These are phyloP conservation scores for Candida railenensis DNA, from an alignment of 805 yeast species.

Conservation along the genomic window DNA sequence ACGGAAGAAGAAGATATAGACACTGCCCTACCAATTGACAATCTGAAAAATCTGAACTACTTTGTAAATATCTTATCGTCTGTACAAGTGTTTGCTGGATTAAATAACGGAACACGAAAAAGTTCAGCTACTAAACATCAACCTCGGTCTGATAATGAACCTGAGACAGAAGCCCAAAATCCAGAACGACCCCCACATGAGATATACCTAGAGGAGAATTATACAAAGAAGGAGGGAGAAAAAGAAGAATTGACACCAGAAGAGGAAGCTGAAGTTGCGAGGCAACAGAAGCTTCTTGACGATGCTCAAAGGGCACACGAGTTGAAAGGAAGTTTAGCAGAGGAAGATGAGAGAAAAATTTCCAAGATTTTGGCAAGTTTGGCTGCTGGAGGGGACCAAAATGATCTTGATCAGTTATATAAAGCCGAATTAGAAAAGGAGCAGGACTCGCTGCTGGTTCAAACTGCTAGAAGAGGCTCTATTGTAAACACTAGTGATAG, in stretches of 20 bases:
- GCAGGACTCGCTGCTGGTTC: background rate
- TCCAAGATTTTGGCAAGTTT: background rate
- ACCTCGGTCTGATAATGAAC: constrained; percentile 4
- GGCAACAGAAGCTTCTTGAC: background rate
- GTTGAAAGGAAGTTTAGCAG: background rate
- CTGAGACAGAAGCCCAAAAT: background rate
- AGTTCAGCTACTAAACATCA: background rate
- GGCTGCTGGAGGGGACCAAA: background rate
- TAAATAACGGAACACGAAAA: constrained; percentile 8
- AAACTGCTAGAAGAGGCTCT: background rate
- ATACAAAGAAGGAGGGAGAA: background rate
- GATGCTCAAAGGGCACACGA: constrained; percentile 4
- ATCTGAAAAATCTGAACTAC: constrained; percentile 21
- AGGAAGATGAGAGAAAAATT: constrained; percentile 2
- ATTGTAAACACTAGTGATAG: background rate
- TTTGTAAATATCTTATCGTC: constrained; percentile 29
- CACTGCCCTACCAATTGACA: constrained; percentile 23
- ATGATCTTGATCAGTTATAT: constrained; percentile 2
- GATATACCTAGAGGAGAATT: background rate
- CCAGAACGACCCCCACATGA: too few relatives aligned
- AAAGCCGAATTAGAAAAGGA: constrained; percentile 3
- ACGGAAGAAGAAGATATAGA: constrained; percentile 27
- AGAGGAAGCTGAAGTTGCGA: background rate
- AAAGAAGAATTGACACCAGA: background rate
- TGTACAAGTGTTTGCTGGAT: constrained; percentile 28